Base-by-base conservation (phyloP, 768 basidiomycete species). In the Pisolithus microcarpus region DNA sequence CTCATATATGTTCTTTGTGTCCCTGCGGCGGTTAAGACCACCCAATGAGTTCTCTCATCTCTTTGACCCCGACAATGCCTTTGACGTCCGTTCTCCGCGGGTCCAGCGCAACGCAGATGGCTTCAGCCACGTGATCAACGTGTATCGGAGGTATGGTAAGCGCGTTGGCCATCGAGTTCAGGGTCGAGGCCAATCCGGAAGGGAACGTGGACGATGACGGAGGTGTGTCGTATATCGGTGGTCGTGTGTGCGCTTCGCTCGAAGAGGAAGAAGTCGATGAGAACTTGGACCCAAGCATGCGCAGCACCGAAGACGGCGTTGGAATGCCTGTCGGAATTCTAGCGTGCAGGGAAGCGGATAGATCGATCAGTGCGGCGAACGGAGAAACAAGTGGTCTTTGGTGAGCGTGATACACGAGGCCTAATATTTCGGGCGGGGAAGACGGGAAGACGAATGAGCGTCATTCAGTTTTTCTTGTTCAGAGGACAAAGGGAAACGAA, bases 401-500 rank as follows among this genome's bases (percentile, higher is more conserved):
- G 67, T 96, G 92, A 8, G 95, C 87, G 64, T 98, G 95, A 70
- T 98, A 98, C 58, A 99, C 91, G 48, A 99, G 74, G 56, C 94
- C 96, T 92, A 34, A 65, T 46, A 34, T 45, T 40, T 37, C 31
- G 45, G 45, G 44, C 10, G 43, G 48, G 45, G 24, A 26, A 26
- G n/a, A n/a, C n/a, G n/a, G n/a, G n/a, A n/a, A n/a, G 50, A 43
- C 39, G 44, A 38, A 51, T 54, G 54, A 54, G 55, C 52, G 57
- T 52, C 54, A 42, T 53, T 46, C 43, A 23, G 30, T 15, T 50
- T 26, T 26, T 26, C 26, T 5, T 13, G 46, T 26, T 26, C 53
- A 51, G 51, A 52, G 3, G 30, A 51, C 47, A 31, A 58, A 53
- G 43, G 10, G 15, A 8, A 16, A 13, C 43, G n/a, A 16, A 26